phyloP scores from a whole-genome alignment of 176 grass and related monocot genomes.

The Stipa capillata region DNA sequence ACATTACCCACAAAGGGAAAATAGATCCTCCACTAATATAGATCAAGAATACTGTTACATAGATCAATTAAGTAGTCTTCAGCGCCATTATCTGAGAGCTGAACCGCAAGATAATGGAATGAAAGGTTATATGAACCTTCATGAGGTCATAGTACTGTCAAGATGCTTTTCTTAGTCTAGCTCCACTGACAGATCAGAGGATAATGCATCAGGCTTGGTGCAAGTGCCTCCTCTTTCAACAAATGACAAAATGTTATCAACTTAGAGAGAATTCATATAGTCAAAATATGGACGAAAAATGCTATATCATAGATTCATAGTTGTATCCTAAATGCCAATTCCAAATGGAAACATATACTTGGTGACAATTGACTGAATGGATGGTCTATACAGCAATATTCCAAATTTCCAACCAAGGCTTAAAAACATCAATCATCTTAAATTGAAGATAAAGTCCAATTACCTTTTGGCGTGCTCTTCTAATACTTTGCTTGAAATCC shows the following conservation, averaged over 20 bases:
- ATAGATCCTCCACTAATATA: background rate
- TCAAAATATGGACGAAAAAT: background rate
- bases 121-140: too few relatives aligned
- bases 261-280: background rate
- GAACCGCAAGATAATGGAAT: background rate
- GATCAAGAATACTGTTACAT: background rate
- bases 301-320: background rate
- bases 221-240: background rate
- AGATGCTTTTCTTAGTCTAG: background rate
- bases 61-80: background rate
- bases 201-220: background rate
- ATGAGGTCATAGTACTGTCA: background rate
- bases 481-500: slow-evolving; percentile 94
- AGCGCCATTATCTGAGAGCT: background rate
- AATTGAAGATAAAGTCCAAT: background rate
- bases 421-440: slow-evolving; percentile 3
- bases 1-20: background rate
- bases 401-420: slow-evolving; percentile 5
- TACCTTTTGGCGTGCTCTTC: slow-evolving; percentile 98
- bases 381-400: background rate
- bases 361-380: background rate
- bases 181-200: background rate
- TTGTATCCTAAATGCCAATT: background rate
- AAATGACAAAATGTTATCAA: background rate
- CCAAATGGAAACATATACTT: background rate